Base-by-base conservation (phyloP, 345 rosid genomes). In the Erodium maritimum region DNA sequence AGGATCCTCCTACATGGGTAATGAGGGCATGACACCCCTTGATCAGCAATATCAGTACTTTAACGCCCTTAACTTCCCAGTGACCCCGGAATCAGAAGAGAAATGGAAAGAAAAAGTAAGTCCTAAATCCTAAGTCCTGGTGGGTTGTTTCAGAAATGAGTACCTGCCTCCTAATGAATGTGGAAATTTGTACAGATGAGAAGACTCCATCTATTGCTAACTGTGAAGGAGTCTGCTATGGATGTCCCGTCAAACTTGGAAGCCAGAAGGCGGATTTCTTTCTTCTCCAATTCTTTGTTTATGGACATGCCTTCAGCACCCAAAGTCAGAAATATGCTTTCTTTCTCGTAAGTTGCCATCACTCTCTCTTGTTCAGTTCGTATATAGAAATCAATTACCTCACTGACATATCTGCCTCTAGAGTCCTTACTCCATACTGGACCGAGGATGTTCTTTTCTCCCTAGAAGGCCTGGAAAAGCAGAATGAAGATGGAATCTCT, bases 181-280 rank as follows among this genome's bases (percentile, higher is more conserved):
- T 59, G 34, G 34, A 46, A 45, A 21, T 21, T 8, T 54, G 9
- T 51, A 23, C 84, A 88, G 96, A 88, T 88, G 67, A 85, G 85
- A 52, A 71, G 94, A 55, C 78, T 88, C 17, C 48, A 42, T 42
- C 81, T 83, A 23, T 76, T 88, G 79, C 91, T 94, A 64, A 90
- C 93, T 61, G 87, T 97, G 7, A 94, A 94, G 82, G 99, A 94
- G 72, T 94, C 99, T 48, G 97, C 97, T 18, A 94, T 90, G 99
- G 99, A 94, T 77, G 99, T 94, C 17, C 99, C 99, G 52, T 83
- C 99, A 57, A 94, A 94, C 80, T 69, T 94, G 58, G 99, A 94
- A 78, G 99, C 99, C 55, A 75, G 96, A 79, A 87, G 99, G 73
- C 83, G 97, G 33, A 90, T 94, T 19, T 87, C 99, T 69, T 94